A percentile compares a stretch with the other conserved stretches of the same genome.
These are phyloP conservation scores for Xerocomellus amylosporus DNA, from an alignment of 768 basidiomycete genomes.

Conservation along the genomic window DNA sequence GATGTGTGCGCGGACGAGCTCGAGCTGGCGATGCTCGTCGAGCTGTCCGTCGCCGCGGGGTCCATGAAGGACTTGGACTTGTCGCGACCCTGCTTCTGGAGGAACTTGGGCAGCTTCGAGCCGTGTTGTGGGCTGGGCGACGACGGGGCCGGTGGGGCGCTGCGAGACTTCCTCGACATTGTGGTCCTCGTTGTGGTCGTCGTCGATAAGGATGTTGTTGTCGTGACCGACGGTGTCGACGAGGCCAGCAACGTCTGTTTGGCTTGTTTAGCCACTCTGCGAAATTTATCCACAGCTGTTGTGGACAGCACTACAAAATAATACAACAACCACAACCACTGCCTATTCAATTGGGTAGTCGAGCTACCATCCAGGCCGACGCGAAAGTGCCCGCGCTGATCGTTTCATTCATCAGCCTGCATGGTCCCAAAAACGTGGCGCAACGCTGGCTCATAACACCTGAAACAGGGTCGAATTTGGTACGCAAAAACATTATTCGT, in stretches of 20 bases:
- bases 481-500: too few relatives aligned
- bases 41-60: slow-evolving; percentile 34
- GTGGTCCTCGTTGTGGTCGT: slow-evolving; percentile 1
- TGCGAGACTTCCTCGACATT: slow-evolving; percentile 51
- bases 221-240: slow-evolving; percentile 20
- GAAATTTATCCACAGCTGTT: slow-evolving; percentile 16
- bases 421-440: too few relatives aligned
- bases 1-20: slow-evolving; percentile 36
- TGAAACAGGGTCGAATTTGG: too few relatives aligned
- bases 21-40: slow-evolving; percentile 40
- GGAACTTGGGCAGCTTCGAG: slow-evolving; percentile 64
- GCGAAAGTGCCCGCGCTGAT: too few relatives aligned
- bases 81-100: slow-evolving; percentile 63
- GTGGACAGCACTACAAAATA: neutral
- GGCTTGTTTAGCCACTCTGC: slow-evolving; percentile 25
- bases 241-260: slow-evolving; percentile 19
- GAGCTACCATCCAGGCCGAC: too few relatives aligned
- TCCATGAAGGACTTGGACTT: slow-evolving; percentile 53
- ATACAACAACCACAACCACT: neutral
- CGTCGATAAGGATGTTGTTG: slow-evolving; percentile 11
- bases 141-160: slow-evolving; percentile 40
- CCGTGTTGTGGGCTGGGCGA: slow-evolving; percentile 41
- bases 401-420: too few relatives aligned
- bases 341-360: too few relatives aligned
- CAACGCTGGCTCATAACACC: too few relatives aligned